Evolutionary conservation across 257 asterid species (phyloP), one percentile per base, ranked within the genome.

Genomic region (Galeopsis tetrahit): DNA sequence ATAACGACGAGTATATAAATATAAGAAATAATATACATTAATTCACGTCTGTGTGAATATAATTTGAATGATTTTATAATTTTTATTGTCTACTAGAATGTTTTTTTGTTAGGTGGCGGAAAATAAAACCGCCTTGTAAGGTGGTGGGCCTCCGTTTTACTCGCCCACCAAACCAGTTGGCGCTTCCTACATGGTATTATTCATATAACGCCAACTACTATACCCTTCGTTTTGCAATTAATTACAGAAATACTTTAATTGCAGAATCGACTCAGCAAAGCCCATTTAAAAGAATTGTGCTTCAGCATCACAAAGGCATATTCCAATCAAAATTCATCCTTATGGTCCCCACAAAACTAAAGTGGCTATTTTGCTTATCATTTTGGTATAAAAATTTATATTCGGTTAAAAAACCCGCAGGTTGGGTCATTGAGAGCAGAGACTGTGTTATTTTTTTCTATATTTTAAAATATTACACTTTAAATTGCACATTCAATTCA

Each of bases 111-210:
- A 73, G 71, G 77, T 73, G 79, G 61, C 35, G 6, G 13, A 69
- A 33, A 70, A 44, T 11, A 77, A 77, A 77, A 77, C 81, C 81
- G 69, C 70, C 71, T 75, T 15, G 74, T 49, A 38, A 68, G 38
- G 77, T 62, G 78, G 74, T 62, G 78, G 74, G 69, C 73, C 64
- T 33, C 73, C 68, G 67, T 77, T 74, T 71, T 39, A 69, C 78
- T 21, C 17, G 14, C 66, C 36, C 66, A 59, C 75, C 78, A 58
- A 58, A 66, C 69, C 82, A 49, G 60, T 28, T 53, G 75, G 66
- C 75, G 40, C 67, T 38, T 56, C 14, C 33, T 34, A 21, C 39
- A 51, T 44, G 51, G 65, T 52, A 49, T 31, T 11, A 44, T 46
- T 46, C 53, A 46, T 48, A 28, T 17, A 43, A 3, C 63, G 1